Evolutionary conservation across 2,329 filamentous ascomycete genomes (phyloP).

Genomic region (Neofusicoccum cordaticola): DNA sequence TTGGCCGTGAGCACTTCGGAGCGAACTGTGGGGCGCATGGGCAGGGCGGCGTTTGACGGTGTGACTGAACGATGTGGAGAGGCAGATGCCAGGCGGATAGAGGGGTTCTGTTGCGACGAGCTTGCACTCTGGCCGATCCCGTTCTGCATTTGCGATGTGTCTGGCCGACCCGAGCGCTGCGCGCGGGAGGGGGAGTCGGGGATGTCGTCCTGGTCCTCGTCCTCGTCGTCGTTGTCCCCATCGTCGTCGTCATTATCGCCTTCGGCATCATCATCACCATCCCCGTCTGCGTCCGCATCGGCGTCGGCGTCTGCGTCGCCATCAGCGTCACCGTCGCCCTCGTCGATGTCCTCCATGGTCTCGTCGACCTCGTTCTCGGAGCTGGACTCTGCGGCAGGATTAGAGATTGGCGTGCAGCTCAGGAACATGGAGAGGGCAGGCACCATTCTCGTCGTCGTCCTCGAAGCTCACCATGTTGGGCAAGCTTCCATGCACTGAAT

Average conservation of each 20-base stretch:
- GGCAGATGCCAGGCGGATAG: constrained; percentile 49
- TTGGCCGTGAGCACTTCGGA: constrained; percentile 75
- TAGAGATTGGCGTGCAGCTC: not conserved
- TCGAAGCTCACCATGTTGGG: constrained; percentile 39
- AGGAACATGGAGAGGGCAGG: constrained; percentile 25
- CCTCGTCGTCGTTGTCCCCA: constrained; percentile 39
- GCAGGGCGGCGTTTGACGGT: constrained; percentile 34
- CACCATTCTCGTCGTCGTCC: constrained; percentile 45
- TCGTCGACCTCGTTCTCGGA: constrained; percentile 46
- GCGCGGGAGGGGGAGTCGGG: constrained; percentile 42
- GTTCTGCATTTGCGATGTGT: constrained; percentile 27
- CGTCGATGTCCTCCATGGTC: constrained; percentile 42
- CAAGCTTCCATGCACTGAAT: not conserved
- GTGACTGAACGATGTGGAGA: constrained; percentile 39
- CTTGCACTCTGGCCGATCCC: constrained; percentile 22
- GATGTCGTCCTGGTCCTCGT: constrained; percentile 42
- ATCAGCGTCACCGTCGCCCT: constrained; percentile 39
- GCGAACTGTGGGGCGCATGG: constrained; percentile 62
- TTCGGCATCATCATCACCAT: constrained; percentile 33
- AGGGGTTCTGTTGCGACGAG: constrained; percentile 35
- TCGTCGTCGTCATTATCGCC: constrained; percentile 33
- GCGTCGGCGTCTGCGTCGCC: constrained; percentile 34
- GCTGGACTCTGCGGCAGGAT: constrained; percentile 35
- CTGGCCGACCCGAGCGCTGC: constrained; percentile 31
- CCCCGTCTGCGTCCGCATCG: constrained; percentile 36